phyloP scores from a whole-genome alignment of 2,329 filamentous ascomycete genomes.

The Colletotrichum sansevieriae region DNA sequence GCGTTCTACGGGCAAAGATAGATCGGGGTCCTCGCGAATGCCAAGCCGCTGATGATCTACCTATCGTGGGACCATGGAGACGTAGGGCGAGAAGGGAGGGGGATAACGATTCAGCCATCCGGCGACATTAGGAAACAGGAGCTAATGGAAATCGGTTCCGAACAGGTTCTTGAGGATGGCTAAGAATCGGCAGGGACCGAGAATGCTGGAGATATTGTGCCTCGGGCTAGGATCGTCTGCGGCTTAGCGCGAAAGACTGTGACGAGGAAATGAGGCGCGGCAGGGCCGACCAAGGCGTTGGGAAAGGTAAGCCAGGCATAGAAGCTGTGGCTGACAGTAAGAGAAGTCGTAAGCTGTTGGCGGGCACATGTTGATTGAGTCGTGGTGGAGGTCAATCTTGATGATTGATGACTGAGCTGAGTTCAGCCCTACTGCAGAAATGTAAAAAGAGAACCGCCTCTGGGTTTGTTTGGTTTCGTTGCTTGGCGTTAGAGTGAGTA shows the following conservation, averaged over 20 bases:
- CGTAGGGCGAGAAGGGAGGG: slow-evolving; percentile 15
- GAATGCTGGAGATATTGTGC: slow-evolving; percentile 19
- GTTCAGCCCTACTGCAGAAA: slow-evolving; percentile 25
- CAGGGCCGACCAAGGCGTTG: slow-evolving; percentile 8
- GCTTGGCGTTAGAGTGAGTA: not conserved
- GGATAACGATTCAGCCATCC: slow-evolving; percentile 11
- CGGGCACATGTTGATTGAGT: no score
- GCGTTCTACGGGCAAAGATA: slow-evolving; percentile 9
- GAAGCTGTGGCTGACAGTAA: slow-evolving; percentile 30
- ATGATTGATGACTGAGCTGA: not conserved
- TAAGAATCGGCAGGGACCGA: slow-evolving; percentile 32
- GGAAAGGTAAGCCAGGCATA: slow-evolving; percentile 22
- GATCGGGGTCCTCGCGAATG: not conserved
- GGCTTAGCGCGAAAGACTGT: slow-evolving; percentile 33
- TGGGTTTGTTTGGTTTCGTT: slow-evolving; percentile 5
- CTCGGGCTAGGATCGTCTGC: slow-evolving; percentile 6
- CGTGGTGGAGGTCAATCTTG: not conserved
- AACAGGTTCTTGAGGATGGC: slow-evolving; percentile 14
- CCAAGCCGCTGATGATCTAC: slow-evolving; percentile 25
- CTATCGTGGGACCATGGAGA: slow-evolving; percentile 12
- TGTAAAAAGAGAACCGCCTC: slow-evolving; percentile 6
- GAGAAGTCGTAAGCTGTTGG: slow-evolving; percentile 1
- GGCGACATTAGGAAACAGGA: slow-evolving; percentile 25
- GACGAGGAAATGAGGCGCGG: slow-evolving; percentile 29
- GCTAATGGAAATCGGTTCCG: slow-evolving; percentile 22